Evolutionary conservation across 2,329 filamentous ascomycete species (phyloP), one percentile per base, ranked within the genome.

Genomic region (Bipolaris victoriae): DNA sequence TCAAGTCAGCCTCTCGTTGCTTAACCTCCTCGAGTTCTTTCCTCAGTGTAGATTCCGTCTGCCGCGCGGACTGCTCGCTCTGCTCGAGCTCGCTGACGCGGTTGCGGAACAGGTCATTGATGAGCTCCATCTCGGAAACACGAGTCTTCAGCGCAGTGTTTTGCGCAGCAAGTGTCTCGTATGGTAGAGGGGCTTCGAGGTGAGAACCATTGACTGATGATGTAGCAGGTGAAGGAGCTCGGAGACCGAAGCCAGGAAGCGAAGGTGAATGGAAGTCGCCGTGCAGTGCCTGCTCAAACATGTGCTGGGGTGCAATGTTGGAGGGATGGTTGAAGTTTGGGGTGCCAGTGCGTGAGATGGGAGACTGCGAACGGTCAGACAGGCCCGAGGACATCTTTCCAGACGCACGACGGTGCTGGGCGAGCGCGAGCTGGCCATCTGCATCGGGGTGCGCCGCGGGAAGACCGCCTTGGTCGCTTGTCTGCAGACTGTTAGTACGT

Each of bases 71-170:
- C 46, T 85, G 85, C 72, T 94, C 90, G 70, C 89, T 89, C 65
- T 88, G 86, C 73, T 96, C 91, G 11, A 95, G 82, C 72, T 95
- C 83, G 73, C 87, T 77, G 39, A 97, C 87, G 10, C 80, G 79
- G 59, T 89, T 88, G 44, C 81, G 79, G 74, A 90, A 90, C 18
- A 90, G 78, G 52, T 88, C 84, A 69, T 88, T 97, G 81, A 99
- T 97, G 50, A 99, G 86, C 74, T 99, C 95, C 22, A 99, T 84
- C 76, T 99, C 95, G 67, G 89, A 95, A 33, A 99, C 94, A 40
- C 95, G 88, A 0, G 95, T 99, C 79, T 96, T 96, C n/a, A 98
- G 83, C 49, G 88, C 89, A 5, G 90, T 90, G 75, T 96, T 97
- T 60, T 89, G 86, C 1, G 89, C 88, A 50, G 92, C 81, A 22